Base-by-base conservation (phyloP, 1,284 basidiomycete genomes). In the Trametes sp. region DNA sequence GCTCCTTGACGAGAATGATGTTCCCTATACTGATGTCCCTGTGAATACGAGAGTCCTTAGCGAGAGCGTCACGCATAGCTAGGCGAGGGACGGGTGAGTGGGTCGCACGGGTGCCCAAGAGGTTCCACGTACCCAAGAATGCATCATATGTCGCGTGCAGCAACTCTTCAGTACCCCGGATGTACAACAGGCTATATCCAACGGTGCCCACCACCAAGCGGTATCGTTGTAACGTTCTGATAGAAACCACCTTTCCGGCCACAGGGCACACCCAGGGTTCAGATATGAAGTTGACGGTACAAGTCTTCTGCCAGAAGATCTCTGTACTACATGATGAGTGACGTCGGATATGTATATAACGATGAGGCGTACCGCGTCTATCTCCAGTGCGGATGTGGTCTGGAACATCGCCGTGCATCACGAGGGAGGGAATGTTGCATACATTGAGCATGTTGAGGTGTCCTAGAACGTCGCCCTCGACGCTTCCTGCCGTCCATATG, bases 1-100 rank as follows among this genome's bases (percentile, higher is more conserved):
- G 38, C 21, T 55, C 54, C 26, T 57, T 54, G 11, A 66, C 58
- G 2, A 66, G 49, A 2, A 66, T 57, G 33, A 66, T 64, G 36
- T 66, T 66, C 4, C 57, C 57, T 4, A 63, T 4, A 23, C 62
- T 63, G 45, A 66, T 56, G 24, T 66, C 65, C 14, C 65, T 28
- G 29, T 66, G 62, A 2, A 66, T 35, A 33, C 51, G 50, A 3
- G 45, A 51, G 9, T 33, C 61, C 24, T 54, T 58, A 1, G 2
- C 4, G 9, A 26, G 41, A 2, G 57, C 64, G n/a, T 60, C 60
- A n/a, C 38, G 21, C 60, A 65, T 62, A 4, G 57, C 64, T 65
- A 28, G 1, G n/a, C n/a, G n/a, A n/a, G n/a, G n/a, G n/a, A n/a
- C n/a, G n/a, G n/a, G n/a, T n/a, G n/a, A 41, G 16, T 13, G 54